Evolutionary conservation across 1,139 yeast species (phyloP).

Genomic region (Saccharomyces hybrid): DNA sequence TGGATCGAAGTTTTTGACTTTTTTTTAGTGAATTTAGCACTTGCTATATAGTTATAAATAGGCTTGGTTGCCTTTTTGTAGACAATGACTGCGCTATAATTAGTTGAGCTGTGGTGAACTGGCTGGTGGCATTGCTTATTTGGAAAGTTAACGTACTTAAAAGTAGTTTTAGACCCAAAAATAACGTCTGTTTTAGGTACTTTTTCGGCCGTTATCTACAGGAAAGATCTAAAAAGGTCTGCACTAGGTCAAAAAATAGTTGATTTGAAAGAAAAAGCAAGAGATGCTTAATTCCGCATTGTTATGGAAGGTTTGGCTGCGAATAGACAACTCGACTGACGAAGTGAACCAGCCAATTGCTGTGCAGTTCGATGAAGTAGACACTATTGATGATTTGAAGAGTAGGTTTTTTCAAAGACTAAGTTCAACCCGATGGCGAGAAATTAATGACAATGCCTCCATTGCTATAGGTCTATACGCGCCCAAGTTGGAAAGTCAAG

Average conservation of each 20-base stretch:
- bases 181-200: background rate
- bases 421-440: conserved; percentile 19
- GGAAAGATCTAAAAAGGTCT: background rate
- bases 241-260: background rate
- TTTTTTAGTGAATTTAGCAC: background rate
- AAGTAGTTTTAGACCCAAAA: background rate
- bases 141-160: background rate
- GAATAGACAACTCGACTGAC: conserved; percentile 15
- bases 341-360: conserved; percentile 21
- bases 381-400: conserved; percentile 29
- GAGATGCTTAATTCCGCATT: conserved; percentile 3
- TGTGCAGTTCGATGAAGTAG: conserved; percentile 22
- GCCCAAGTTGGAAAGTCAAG: conserved; percentile 2
- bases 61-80: background rate
- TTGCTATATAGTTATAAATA: background rate
- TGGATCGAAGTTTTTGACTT: background rate
- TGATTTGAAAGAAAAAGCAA: conserved; percentile 1
- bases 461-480: conserved; percentile 24
- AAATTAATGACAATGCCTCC: conserved; percentile 24
- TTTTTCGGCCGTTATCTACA: background rate
- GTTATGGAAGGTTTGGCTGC: conserved; percentile 20
- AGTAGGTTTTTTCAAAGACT: conserved; percentile 20
- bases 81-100: background rate
- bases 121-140: background rate
- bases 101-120: background rate